phyloP scores from a whole-genome alignment of 23 red algal species.

The Pyropia haitanensis region DNA sequence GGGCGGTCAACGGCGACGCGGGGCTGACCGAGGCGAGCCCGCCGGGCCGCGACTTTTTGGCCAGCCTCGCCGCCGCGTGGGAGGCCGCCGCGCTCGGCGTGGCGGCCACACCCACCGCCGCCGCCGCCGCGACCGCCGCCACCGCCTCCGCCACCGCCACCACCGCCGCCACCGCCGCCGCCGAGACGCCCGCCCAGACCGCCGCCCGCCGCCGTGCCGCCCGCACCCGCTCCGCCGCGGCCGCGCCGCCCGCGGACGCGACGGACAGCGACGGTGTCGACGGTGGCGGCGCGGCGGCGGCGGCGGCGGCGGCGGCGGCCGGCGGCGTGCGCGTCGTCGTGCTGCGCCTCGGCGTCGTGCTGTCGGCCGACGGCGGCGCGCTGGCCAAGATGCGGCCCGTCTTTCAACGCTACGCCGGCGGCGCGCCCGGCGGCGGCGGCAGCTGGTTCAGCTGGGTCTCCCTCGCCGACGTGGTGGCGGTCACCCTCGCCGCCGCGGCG shows the following conservation, averaged over 20 bases:
- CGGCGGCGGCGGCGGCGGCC: neutral
- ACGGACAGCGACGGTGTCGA: no score
- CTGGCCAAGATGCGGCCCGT: constrained; percentile 37
- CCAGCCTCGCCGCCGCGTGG: constrained; percentile 38
- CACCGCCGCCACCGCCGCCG: no score
- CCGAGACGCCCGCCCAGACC: no score
- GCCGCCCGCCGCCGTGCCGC: no score
- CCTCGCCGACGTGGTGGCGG: constrained; percentile 7
- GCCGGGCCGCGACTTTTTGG: constrained; percentile 56
- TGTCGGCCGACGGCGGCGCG: constrained; percentile 64
- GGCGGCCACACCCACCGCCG: neutral
- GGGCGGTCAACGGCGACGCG: constrained; percentile 24
- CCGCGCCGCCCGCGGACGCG: no score
- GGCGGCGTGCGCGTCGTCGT: constrained; percentile 57
- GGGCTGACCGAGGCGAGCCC: constrained; percentile 44
- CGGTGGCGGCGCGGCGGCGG: neutral
- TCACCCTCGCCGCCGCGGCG: neutral
- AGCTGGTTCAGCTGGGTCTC: constrained; percentile 49
- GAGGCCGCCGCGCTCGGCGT: constrained; percentile 45
- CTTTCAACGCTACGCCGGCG: constrained; percentile 76
- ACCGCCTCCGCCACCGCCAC: no score
- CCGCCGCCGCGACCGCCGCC: no score
- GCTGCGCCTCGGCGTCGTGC: constrained; percentile 75
- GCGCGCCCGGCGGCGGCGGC: constrained; percentile 55
- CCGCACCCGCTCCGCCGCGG: no score